phyloP scores from a whole-genome alignment of 116 monocot species.

The Zostera marina region DNA sequence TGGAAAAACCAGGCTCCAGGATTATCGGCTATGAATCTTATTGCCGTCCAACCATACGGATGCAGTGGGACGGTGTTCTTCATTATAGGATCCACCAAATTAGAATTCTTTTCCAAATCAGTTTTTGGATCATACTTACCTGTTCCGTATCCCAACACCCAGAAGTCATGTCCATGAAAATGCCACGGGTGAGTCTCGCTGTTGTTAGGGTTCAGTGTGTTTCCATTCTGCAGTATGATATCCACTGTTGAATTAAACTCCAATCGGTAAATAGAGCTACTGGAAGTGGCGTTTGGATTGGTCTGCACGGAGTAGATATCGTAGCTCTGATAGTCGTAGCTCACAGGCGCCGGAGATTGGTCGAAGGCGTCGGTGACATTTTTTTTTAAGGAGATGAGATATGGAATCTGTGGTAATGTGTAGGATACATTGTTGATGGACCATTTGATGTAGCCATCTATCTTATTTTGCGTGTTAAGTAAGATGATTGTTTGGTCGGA shows the following conservation, averaged over 20 bases:
- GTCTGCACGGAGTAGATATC: conserved; percentile 11
- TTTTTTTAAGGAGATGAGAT: conserved; percentile 31
- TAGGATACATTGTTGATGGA: conserved; percentile 47
- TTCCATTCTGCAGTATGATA: conserved; percentile 60
- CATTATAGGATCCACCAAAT: conserved; percentile 39
- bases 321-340: conserved; percentile 31
- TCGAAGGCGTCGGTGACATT: conserved; percentile 14
- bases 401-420: conserved; percentile 29
- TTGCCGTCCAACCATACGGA: conserved; percentile 62
- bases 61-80: conserved; percentile 63
- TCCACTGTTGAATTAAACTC: conserved; percentile 41
- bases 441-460: conserved; percentile 31
- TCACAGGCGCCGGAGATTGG: conserved; percentile 20
- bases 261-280: conserved; percentile 20
- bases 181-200: conserved; percentile 78
- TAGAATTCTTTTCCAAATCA: conserved; percentile 13
- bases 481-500: conserved; percentile 27
- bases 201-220: conserved; percentile 17
- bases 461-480: conserved; percentile 51
- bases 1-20: conserved; percentile 68
- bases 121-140: conserved; percentile 33
- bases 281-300: conserved; percentile 28
- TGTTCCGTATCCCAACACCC: conserved; percentile 53
- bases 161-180: conserved; percentile 60
- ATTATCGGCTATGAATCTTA: conserved; percentile 48